Evolutionary conservation across 176 grass and related monocot genomes (phyloP).

Genomic region (Secale cereale): DNA sequence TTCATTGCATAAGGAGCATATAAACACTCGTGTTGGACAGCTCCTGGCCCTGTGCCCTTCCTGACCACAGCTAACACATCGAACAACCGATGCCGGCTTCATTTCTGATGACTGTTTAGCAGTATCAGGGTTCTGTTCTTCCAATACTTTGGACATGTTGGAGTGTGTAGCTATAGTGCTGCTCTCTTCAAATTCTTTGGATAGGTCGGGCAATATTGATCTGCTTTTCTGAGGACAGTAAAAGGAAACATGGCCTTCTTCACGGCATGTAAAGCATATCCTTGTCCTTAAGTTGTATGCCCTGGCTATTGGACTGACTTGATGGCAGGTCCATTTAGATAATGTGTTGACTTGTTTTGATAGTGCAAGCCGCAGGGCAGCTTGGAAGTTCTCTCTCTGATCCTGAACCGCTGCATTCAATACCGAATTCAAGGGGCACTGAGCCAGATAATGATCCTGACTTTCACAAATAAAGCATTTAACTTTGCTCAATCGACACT

Average conservation of each 20-base stretch:
- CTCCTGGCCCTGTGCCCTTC: no score
- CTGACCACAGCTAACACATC: no score
- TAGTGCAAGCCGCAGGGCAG: background rate
- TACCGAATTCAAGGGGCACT: background rate
- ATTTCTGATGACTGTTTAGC: background rate
- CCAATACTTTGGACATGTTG: background rate
- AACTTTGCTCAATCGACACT: background rate
- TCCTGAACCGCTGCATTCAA: background rate
- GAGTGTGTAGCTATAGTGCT: background rate
- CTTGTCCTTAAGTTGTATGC: no score
- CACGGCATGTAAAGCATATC: background rate
- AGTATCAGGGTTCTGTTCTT: background rate
- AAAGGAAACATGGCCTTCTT: slow-evolving; percentile 1
- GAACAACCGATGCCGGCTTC: background rate
- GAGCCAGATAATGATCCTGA: slow-evolving; percentile 11
- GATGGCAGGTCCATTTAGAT: background rate
- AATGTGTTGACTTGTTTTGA: background rate
- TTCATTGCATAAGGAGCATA: no score
- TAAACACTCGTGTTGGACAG: no score
- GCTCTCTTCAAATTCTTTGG: background rate
- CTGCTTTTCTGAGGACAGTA: background rate
- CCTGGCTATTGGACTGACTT: no score
- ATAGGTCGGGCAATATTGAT: background rate
- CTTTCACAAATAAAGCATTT: background rate
- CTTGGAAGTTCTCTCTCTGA: slow-evolving; percentile 4